phyloP scores from a whole-genome alignment of 768 basidiomycete species.

The Candolleomyces eurysporus region DNA sequence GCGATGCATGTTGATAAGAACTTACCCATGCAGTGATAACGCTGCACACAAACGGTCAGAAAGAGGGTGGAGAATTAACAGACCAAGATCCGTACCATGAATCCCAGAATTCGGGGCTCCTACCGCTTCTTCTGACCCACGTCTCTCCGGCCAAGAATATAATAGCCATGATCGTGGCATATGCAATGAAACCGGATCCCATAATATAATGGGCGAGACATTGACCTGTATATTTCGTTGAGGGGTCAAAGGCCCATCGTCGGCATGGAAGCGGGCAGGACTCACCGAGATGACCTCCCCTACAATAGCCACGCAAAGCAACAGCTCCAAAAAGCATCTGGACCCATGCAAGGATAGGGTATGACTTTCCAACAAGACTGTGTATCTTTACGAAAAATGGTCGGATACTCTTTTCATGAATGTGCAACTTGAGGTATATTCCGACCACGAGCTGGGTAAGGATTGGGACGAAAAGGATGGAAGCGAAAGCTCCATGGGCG shows the following conservation, averaged over 20 bases:
- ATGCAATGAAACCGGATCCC: constrained; percentile 90
- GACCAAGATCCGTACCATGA: constrained; percentile 48
- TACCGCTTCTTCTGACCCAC: constrained; percentile 70
- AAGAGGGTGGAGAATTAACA: not conserved
- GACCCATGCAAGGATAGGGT: constrained; percentile 83
- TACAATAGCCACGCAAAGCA: constrained; percentile 73
- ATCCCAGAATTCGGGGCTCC: constrained; percentile 85
- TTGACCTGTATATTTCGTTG: constrained; percentile 46
- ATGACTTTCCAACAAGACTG: constrained; percentile 78
- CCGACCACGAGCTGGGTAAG: constrained; percentile 67
- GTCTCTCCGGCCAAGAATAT: constrained; percentile 73
- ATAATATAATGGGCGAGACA: constrained; percentile 89
- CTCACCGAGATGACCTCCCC: constrained; percentile 62
- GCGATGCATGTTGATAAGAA: not conserved
- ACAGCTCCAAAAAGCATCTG: constrained; percentile 88
- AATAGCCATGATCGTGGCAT: constrained; percentile 79
- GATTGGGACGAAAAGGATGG: constrained; percentile 64
- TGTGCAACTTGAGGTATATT: constrained; percentile 89
- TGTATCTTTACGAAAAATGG: constrained; percentile 71
- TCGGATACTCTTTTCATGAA: constrained; percentile 72
- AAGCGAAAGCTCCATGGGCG: constrained; percentile 69
- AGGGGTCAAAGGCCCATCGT: not conserved
- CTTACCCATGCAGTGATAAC: constrained; percentile 55
- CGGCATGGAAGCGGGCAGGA: not conserved
- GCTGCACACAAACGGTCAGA: constrained; percentile 16